A percentile compares a stretch with the other conserved stretches of the same genome.
Evolutionary conservation across 1,284 basidiomycete species (phyloP).

Genomic region (Puccinia triticina): DNA sequence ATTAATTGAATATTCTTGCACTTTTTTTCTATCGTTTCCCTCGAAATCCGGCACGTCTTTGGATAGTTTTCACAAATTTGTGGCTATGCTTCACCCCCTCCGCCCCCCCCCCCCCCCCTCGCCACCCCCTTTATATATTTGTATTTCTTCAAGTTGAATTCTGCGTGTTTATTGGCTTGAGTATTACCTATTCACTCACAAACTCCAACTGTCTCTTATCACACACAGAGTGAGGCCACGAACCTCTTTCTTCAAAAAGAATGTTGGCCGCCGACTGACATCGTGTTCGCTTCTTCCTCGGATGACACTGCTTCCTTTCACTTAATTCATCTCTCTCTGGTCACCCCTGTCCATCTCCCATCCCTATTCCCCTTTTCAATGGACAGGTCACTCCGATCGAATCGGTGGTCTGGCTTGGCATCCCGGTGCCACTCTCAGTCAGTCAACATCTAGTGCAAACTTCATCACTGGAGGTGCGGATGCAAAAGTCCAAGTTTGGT

Average conservation of each 20-base stretch:
- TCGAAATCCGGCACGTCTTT: background rate
- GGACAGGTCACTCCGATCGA: conserved; percentile 79
- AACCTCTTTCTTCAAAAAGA: conserved; percentile 26
- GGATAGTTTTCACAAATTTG: conserved; percentile 38
- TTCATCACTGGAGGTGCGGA: conserved; percentile 91
- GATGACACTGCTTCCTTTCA: background rate
- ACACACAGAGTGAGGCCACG: conserved; percentile 39
- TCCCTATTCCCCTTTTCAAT: background rate
- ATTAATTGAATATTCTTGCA: background rate
- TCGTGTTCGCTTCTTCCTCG: conserved; percentile 44
- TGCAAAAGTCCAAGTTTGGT: conserved; percentile 83
- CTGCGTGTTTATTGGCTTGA: conserved; percentile 4
- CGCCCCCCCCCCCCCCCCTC: background rate
- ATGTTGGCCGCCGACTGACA: conserved; percentile 40
- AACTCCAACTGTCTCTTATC: conserved; percentile 37
- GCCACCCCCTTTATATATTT: background rate
- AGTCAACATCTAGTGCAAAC: conserved; percentile 73
- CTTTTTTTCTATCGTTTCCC: background rate
- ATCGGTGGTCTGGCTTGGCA: conserved; percentile 98
- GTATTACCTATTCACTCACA: conserved; percentile 33
- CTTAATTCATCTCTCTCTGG: background rate
- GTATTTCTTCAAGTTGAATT: background rate
- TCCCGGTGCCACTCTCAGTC: conserved; percentile 83
- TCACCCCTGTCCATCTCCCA: conserved; percentile 8
- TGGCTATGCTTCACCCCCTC: background rate